Conservation (phyloP, 768 basidiomycete species). For the Vishniacozyma victoriae region DNA sequence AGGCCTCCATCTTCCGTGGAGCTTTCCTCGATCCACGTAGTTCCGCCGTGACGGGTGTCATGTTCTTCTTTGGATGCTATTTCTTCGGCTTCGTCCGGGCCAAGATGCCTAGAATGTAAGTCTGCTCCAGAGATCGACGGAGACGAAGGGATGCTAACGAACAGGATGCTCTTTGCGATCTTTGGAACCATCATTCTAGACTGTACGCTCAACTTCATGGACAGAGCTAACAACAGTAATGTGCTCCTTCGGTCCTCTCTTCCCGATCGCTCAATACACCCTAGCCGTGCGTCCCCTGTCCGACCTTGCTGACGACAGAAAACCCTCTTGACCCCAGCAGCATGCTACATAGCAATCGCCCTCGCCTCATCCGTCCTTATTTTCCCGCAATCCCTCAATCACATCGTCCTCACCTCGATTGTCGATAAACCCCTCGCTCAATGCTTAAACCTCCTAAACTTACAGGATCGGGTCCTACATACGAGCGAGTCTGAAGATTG, state of each 20-base stretch:
- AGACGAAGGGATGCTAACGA: not conserved
- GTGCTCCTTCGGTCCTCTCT: slow-evolving; percentile 52
- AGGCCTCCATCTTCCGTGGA: slow-evolving; percentile 52
- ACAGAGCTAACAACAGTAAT: slow-evolving; percentile 22
- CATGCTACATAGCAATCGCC: slow-evolving; percentile 54
- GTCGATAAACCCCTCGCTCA: slow-evolving; percentile 40
- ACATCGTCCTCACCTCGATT: slow-evolving; percentile 35
- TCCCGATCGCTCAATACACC: slow-evolving; percentile 52
- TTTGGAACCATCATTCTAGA: slow-evolving; percentile 54
- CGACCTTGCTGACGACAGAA: slow-evolving; percentile 7
- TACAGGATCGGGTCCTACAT: slow-evolving; percentile 34
- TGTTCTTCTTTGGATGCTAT: slow-evolving; percentile 53
- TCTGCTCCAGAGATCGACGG: not conserved
- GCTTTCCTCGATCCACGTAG: slow-evolving; percentile 54
- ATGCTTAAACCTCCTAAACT: slow-evolving; percentile 19
- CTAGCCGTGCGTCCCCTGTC: slow-evolving; percentile 40
- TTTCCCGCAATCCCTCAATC: slow-evolving; percentile 56
- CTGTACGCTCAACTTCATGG: slow-evolving; percentile 6
- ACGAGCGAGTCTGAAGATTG: slow-evolving; percentile 24
- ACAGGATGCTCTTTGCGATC: slow-evolving; percentile 49
- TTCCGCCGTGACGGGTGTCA: slow-evolving; percentile 52
- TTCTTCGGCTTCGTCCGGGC: slow-evolving; percentile 53
- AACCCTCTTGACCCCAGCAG: slow-evolving; percentile 51
- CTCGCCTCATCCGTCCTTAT: slow-evolving; percentile 51
- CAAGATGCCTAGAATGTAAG: slow-evolving; percentile 51